Conservation (phyloP, 225 moss, liverwort and hornwort genomes). For the Ulota crispa region DNA sequence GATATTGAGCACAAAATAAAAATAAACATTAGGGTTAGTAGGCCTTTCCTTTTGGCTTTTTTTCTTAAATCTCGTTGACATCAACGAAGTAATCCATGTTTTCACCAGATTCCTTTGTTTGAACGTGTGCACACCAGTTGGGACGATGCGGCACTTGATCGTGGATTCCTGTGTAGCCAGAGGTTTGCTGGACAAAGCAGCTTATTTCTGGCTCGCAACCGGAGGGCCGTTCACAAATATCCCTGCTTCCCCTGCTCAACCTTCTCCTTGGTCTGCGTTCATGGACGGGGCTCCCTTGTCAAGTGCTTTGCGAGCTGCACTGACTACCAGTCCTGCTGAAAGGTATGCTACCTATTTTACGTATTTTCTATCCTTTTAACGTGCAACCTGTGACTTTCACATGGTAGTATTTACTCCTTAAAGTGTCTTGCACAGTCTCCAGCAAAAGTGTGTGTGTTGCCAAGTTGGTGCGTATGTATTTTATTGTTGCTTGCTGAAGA, state of each 20-base stretch:
- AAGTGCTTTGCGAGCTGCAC: slow-evolving; percentile 59
- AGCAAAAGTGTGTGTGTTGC: not conserved
- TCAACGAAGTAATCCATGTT: not conserved
- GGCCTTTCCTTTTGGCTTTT: not conserved
- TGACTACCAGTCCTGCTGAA: slow-evolving; percentile 71
- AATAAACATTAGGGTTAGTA: not conserved
- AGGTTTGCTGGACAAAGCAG: slow-evolving; percentile 76
- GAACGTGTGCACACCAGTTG: slow-evolving; percentile 54
- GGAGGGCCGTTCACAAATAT: slow-evolving; percentile 50
- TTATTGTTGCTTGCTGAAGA: slow-evolving; percentile 26
- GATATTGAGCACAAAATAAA: not conserved
- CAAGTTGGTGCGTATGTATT: not conserved
- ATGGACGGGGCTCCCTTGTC: slow-evolving; percentile 90
- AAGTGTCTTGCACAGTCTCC: not conserved
- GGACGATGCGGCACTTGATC: slow-evolving; percentile 84
- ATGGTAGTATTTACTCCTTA: not conserved
- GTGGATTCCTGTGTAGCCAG: slow-evolving; percentile 93
- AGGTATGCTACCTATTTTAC: slow-evolving; percentile 51
- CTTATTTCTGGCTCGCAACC: slow-evolving; percentile 80
- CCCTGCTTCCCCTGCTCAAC: slow-evolving; percentile 53
- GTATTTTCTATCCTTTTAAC: not conserved
- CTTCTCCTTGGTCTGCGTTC: slow-evolving; percentile 79
- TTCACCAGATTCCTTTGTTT: slow-evolving; percentile 13
- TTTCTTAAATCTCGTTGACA: not conserved
- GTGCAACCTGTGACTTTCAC: not conserved